Conservation (phyloP, 345 rosid genomes). For the Syzygium aromaticum region DNA sequence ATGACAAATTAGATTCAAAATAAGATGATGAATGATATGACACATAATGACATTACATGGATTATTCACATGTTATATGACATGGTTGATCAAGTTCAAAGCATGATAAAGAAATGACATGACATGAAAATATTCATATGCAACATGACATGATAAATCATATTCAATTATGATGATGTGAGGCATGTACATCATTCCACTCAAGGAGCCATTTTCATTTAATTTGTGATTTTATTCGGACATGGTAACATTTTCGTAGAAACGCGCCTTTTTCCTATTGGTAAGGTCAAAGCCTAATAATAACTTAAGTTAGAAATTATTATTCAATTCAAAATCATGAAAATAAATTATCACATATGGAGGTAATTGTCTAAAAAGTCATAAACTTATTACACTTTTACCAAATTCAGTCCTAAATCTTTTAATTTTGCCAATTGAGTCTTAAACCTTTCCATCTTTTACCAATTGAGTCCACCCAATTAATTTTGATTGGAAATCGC, state of each 20-base stretch:
- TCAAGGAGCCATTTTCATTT: background rate
- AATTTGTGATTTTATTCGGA: background rate
- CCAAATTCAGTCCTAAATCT: too few relatives aligned
- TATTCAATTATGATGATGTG: background rate
- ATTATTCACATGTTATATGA: background rate
- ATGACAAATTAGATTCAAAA: background rate
- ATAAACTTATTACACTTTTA: too few relatives aligned
- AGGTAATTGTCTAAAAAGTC: too few relatives aligned
- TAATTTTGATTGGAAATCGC: too few relatives aligned
- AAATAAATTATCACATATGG: background rate
- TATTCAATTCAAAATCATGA: background rate
- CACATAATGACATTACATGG: background rate
- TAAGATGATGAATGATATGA: background rate
- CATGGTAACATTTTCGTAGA: background rate
- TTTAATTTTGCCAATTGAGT: too few relatives aligned
- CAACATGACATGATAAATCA: background rate
- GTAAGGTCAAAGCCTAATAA: background rate
- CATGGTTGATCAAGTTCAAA: background rate
- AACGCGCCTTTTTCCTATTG: background rate
- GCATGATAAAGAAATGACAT: too few relatives aligned
- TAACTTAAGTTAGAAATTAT: background rate
- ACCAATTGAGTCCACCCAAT: too few relatives aligned
- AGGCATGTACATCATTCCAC: background rate
- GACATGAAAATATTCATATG: too few relatives aligned
- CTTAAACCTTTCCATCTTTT: too few relatives aligned